Evolutionary conservation across 73 alveolate genomes (phyloP).

Genomic region (Paramecium caudatum): DNA sequence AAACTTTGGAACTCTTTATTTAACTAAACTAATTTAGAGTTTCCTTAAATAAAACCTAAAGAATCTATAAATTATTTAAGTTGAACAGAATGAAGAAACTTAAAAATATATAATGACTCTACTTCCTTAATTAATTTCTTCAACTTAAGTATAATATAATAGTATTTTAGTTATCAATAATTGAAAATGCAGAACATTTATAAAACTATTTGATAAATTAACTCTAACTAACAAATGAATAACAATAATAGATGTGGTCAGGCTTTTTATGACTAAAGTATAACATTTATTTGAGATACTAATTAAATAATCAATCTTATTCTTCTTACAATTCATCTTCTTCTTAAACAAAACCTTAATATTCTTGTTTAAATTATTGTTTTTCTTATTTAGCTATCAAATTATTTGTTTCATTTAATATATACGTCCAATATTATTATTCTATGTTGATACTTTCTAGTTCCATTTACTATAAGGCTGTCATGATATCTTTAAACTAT

Average conservation of each 20-base stretch:
- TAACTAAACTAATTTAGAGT: not conserved
- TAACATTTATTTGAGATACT: too few species aligned
- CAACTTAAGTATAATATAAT: too few species aligned
- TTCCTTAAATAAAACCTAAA: not conserved
- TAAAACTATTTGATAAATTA: too few species aligned
- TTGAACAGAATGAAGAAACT: conserved; percentile 17
- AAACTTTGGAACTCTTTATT: not conserved
- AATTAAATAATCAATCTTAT: too few species aligned
- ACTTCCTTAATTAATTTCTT: too few species aligned
- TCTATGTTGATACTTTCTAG: conserved; percentile 24
- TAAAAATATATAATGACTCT: too few species aligned
- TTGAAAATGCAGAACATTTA: too few species aligned
- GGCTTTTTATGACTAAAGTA: too few species aligned
- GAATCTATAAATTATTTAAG: not conserved
- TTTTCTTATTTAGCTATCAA: not conserved
- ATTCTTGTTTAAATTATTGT: not conserved
- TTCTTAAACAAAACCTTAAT: not conserved
- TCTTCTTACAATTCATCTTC: too few species aligned
- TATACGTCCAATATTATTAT: not conserved
- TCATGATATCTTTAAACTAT: conserved; percentile 15
- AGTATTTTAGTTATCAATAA: too few species aligned
- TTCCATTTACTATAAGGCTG: not conserved
- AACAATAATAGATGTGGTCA: too few species aligned
- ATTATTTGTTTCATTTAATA: conserved; percentile 5
- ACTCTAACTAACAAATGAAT: too few species aligned